A percentile compares a stretch with the other conserved stretches of the same genome.
These are phyloP conservation scores for Bruguiera sexangula DNA, from an alignment of 345 rosid genomes.

Conservation along the genomic window DNA sequence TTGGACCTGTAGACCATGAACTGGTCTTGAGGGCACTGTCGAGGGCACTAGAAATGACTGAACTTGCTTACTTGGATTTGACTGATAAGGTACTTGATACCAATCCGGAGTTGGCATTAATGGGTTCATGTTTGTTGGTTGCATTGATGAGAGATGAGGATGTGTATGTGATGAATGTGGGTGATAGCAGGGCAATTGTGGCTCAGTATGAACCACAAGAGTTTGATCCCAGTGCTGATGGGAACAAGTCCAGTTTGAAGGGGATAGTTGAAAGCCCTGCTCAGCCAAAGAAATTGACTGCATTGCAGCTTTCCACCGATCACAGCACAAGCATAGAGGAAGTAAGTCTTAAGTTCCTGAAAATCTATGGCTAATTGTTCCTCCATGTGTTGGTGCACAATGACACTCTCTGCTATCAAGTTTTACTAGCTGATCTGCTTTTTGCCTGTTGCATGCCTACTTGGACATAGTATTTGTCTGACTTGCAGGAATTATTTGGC, in stretches of 20 bases:
- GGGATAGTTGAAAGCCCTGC: slow-evolving; percentile 51
- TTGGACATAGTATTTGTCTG: slow-evolving; percentile 1
- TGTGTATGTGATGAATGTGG: slow-evolving; percentile 94
- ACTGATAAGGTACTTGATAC: slow-evolving; percentile 82
- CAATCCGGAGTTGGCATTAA: slow-evolving; percentile 92
- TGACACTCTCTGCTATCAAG: background rate
- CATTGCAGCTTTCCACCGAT: slow-evolving; percentile 90
- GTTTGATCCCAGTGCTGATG: slow-evolving; percentile 35
- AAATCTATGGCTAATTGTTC: slow-evolving; percentile 5
- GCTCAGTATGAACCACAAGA: slow-evolving; percentile 64
- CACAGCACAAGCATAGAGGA: slow-evolving; percentile 95
- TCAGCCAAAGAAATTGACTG: slow-evolving; percentile 47
- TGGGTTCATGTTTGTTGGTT: slow-evolving; percentile 95
- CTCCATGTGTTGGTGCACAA: background rate
- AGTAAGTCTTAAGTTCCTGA: slow-evolving; percentile 44
- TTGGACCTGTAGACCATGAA: slow-evolving; percentile 71
- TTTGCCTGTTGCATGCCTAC: background rate
- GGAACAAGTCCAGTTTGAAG: slow-evolving; percentile 38
- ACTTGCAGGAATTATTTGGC: background rate
- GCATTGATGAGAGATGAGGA: slow-evolving; percentile 94
- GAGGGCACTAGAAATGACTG: slow-evolving; percentile 72
- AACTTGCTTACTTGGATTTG: slow-evolving; percentile 83
- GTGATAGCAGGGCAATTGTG: slow-evolving; percentile 95
- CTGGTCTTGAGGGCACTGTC: slow-evolving; percentile 80
- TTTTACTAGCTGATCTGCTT: background rate